Conservation (phyloP, 1,284 basidiomycete species). For the Paramarasmius palmivorus region DNA sequence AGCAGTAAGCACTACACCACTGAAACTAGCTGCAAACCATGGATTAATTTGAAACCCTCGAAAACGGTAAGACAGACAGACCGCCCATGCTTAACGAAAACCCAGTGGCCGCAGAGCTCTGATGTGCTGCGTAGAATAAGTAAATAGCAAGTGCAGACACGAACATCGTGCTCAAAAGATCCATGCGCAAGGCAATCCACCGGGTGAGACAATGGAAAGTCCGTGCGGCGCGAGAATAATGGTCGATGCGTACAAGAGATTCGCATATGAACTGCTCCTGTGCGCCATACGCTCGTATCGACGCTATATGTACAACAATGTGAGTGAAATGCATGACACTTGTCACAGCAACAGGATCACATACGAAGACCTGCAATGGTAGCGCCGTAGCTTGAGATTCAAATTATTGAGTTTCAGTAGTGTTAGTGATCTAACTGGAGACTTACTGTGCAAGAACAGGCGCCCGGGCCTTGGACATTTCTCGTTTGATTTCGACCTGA, state of each 20-base stretch:
- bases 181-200: slow-evolving; percentile 44
- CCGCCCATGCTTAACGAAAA: slow-evolving; percentile 39
- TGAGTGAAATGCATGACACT: not conserved
- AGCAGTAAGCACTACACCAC: slow-evolving; percentile 53
- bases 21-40: slow-evolving; percentile 47
- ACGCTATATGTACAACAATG: slow-evolving; percentile 38
- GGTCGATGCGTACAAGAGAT: slow-evolving; percentile 39
- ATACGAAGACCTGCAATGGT: slow-evolving; percentile 66
- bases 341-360: slow-evolving; percentile 17
- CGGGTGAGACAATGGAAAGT: slow-evolving; percentile 45
- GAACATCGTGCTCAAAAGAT: slow-evolving; percentile 35
- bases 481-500: slow-evolving; percentile 76
- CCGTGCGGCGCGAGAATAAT: slow-evolving; percentile 36
- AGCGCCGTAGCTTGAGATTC: slow-evolving; percentile 55
- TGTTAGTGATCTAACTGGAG: too few species aligned
- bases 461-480: slow-evolving; percentile 70
- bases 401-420: too few species aligned
- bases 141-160: slow-evolving; percentile 21
- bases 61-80: slow-evolving; percentile 17
- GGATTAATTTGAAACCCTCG: not conserved
- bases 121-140: slow-evolving; percentile 12
- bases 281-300: slow-evolving; percentile 61
- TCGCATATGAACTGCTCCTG: slow-evolving; percentile 38
- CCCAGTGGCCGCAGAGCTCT: slow-evolving; percentile 12
- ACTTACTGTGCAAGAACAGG: slow-evolving; percentile 64